Conservation (phyloP, 495 filamentous ascomycete genomes). For the Durotheca rogersii region DNA sequence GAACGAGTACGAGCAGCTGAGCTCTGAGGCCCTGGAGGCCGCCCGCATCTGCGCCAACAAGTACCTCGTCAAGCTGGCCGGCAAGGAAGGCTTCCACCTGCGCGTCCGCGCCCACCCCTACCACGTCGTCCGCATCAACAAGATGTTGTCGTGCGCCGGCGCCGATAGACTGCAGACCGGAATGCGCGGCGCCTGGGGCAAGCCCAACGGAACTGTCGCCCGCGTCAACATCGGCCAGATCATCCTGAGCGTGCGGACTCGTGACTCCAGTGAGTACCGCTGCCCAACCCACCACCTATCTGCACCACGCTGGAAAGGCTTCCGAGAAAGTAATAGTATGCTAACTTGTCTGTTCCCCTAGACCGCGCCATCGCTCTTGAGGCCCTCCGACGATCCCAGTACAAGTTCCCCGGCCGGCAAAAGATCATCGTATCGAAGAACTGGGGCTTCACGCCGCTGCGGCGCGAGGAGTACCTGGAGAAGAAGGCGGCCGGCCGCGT, state of each 20-base stretch:
- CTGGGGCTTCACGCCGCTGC: conserved; percentile 98
- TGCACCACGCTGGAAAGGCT: too few species aligned
- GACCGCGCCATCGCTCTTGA: conserved; percentile 92
- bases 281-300: too few species aligned
- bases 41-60: conserved; percentile 99
- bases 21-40: conserved; percentile 97
- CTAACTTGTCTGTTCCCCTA: conserved; percentile 40
- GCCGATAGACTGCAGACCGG: conserved; percentile 99
- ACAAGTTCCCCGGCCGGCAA: conserved; percentile 99
- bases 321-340: not conserved
- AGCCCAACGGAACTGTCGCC: conserved; percentile 95
- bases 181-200: conserved; percentile 99
- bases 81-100: conserved; percentile 99
- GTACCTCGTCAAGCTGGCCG: conserved; percentile 95
- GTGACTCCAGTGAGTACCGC: conserved; percentile 72
- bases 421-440: conserved; percentile 99
- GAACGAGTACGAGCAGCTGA: conserved; percentile 99
- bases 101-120: conserved; percentile 97
- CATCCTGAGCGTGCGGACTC: conserved; percentile 91
- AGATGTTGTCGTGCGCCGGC: conserved; percentile 99
- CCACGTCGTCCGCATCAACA: conserved; percentile 99
- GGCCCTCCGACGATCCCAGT: conserved; percentile 96
- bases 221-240: conserved; percentile 99
- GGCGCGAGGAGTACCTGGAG: conserved; percentile 93
- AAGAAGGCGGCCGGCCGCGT: conserved; percentile 87